Evolutionary conservation across 257 asterid species (phyloP), one percentile per base, ranked within the genome.

Genomic region (Ligustrum vulgare): DNA sequence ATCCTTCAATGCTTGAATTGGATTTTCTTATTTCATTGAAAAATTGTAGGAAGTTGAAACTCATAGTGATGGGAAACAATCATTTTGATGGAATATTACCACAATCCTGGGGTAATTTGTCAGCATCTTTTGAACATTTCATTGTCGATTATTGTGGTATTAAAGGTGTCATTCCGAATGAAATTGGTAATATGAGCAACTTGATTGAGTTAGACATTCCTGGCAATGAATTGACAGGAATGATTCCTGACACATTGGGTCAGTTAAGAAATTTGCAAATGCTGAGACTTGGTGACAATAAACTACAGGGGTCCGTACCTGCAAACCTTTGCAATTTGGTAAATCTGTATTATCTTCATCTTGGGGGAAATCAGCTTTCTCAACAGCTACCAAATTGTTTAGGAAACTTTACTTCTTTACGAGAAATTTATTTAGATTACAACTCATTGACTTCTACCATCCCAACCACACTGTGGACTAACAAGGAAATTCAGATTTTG

Each of bases 21-120:
- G 72, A 75, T 20, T 72, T 80, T 45, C 67, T 80, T 2, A 54
- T 43, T 12, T 71, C 84, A 4, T 5, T 75, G 23, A 12, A 47
- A 20, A 71, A 71, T 31, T 80, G 72, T 47, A 72, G 20, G 66
- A 12, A 66, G 2, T 23, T 80, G 23, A 71, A 11, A 18, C 6
- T 0, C 0, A 16, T 70, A 23, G 12, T 6, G 5, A 68, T 75
- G 6, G 31, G 18, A 2, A 1, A 8, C 0, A 80, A 80, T 49
- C 66, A 60, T 15, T 63, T 80, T 15, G 65, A 47, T 8, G 80
- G 74, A 33, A 68, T n/a, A 32, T 68, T 80, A 39, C 84, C 80
- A 2, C 72, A 41, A 23, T 75, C 75, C 28, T 5, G 67, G 1
- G 71, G 78, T 4, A 80, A 80, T 65, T 51, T 77, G 13, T 81